Conservation (phyloP, 2,329 filamentous ascomycete genomes). For the Cercospora canescens region DNA sequence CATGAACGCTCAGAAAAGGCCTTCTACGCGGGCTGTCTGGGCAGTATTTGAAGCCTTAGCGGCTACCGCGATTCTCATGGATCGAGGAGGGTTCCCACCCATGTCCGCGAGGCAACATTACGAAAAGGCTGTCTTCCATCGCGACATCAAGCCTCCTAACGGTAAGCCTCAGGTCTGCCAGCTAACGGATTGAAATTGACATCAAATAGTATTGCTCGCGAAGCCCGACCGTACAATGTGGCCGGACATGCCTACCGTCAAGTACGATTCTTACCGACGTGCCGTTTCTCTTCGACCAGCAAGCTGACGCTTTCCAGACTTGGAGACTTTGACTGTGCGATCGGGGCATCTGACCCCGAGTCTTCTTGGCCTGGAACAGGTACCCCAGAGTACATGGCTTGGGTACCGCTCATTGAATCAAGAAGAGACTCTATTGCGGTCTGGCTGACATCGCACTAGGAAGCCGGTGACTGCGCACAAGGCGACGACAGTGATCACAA, state of each 20-base stretch:
- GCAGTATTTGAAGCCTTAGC: slow-evolving; percentile 6
- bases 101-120: background rate
- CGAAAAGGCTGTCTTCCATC: background rate
- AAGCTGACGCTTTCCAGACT: background rate
- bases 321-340: background rate
- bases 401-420: background rate
- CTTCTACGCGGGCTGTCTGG: background rate
- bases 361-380: background rate
- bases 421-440: background rate
- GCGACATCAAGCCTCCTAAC: background rate
- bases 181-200: background rate
- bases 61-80: slow-evolving; percentile 5
- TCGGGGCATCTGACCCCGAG: background rate
- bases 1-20: background rate
- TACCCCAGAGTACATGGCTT: background rate
- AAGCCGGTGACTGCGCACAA: background rate
- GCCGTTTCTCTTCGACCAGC: background rate
- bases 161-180: background rate
- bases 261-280: background rate
- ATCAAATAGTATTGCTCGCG: background rate
- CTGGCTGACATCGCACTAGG: background rate
- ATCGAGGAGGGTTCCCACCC: background rate
- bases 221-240: background rate
- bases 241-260: background rate
- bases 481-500: background rate